These are phyloP conservation scores for Penicillium coffeae DNA, from an alignment of 495 filamentous ascomycete genomes.

Conservation along the genomic window DNA sequence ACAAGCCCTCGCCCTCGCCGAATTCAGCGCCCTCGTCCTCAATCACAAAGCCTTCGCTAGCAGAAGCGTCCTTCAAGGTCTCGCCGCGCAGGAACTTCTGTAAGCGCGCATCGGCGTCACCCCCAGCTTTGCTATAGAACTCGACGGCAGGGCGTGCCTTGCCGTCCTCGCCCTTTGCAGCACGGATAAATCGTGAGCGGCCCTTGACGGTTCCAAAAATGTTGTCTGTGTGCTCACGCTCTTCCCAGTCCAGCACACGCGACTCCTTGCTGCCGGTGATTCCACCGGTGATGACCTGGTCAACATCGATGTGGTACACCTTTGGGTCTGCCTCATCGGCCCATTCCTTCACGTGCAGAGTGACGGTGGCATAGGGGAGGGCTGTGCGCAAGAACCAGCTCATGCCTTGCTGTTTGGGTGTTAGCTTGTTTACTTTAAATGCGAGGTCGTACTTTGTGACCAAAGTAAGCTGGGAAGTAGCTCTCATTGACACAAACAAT, in stretches of 20 bases:
- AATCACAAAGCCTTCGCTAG: conserved; percentile 33
- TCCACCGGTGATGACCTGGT: conserved; percentile 72
- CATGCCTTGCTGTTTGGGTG: conserved; percentile 62
- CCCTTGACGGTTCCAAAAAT: conserved; percentile 75
- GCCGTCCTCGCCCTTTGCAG: conserved; percentile 30
- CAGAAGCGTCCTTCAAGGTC: conserved; percentile 32
- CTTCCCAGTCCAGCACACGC: conserved; percentile 66
- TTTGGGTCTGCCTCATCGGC: conserved; percentile 36
- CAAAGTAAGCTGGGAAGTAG: neutral
- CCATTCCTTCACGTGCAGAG: conserved; percentile 65
- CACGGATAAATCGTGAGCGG: conserved; percentile 51
- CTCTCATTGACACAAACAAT: no score
- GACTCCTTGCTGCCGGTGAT: conserved; percentile 68
- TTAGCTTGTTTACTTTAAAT: conserved; percentile 5
- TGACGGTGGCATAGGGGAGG: conserved; percentile 67
- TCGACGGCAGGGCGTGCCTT: conserved; percentile 34
- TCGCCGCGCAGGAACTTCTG: conserved; percentile 43
- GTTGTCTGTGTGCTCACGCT: conserved; percentile 70
- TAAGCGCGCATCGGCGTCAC: conserved; percentile 43
- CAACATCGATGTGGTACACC: conserved; percentile 72
- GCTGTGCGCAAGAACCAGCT: conserved; percentile 78
- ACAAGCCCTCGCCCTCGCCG: conserved; percentile 38
- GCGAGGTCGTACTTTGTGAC: no score
- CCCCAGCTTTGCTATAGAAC: conserved; percentile 29
- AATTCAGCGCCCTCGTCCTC: conserved; percentile 35